Percentiles rank a stretch among this genome's conserved stretches.
Conservation (phyloP, 257 asterid species). For the Linaria vulgaris region DNA sequence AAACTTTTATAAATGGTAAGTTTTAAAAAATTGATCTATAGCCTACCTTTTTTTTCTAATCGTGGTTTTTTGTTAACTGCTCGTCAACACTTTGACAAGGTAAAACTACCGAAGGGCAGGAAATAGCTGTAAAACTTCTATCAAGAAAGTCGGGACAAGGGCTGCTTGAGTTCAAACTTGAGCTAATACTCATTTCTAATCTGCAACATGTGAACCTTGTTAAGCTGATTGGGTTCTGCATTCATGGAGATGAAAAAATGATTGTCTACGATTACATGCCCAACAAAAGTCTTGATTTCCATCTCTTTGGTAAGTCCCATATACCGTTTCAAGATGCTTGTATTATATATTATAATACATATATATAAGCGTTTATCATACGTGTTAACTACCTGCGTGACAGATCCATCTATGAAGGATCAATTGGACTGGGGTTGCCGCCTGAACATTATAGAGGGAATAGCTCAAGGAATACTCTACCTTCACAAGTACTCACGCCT, state of each 20-base stretch:
- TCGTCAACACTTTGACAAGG: slow-evolving; percentile 37
- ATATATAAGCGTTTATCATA: background rate
- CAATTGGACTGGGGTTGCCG: slow-evolving; percentile 37
- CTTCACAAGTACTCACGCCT: slow-evolving; percentile 64
- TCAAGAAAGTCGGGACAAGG: slow-evolving; percentile 62
- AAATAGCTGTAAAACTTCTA: slow-evolving; percentile 62
- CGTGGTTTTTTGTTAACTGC: background rate
- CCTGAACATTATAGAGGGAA: slow-evolving; percentile 42
- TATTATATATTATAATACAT: background rate
- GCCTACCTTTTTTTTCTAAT: background rate
- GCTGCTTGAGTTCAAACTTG: slow-evolving; percentile 55
- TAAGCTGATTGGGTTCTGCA: slow-evolving; percentile 51
- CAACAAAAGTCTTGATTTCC: slow-evolving; percentile 64
- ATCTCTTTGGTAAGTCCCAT: slow-evolving; percentile 41
- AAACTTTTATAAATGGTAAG: too few relatives aligned
- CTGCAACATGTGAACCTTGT: slow-evolving; percentile 69
- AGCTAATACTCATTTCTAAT: slow-evolving; percentile 57
- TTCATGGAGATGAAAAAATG: slow-evolving; percentile 56
- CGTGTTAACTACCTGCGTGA: background rate
- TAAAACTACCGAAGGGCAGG: slow-evolving; percentile 43
- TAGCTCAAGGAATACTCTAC: slow-evolving; percentile 61
- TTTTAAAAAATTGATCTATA: too few relatives aligned
- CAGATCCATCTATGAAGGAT: slow-evolving; percentile 32
- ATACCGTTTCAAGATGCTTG: too few relatives aligned
- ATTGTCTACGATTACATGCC: slow-evolving; percentile 62